Percentiles rank a stretch among this genome's conserved stretches.
These are phyloP conservation scores for Alternaria gaisen DNA, from an alignment of 2,329 filamentous ascomycete genomes.

Conservation along the genomic window DNA sequence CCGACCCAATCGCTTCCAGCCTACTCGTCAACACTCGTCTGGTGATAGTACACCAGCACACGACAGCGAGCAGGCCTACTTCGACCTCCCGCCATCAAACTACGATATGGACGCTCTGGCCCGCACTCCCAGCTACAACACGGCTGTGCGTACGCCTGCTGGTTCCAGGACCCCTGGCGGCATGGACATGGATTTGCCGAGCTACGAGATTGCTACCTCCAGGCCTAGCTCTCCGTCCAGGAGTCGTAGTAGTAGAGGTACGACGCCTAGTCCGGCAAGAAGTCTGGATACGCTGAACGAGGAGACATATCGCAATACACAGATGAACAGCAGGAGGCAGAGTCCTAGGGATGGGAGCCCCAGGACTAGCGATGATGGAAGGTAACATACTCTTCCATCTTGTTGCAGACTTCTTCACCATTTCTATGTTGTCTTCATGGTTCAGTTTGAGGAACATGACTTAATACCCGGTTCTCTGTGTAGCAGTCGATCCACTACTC, in stretches of 20 bases:
- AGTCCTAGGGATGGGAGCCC: conserved; percentile 38
- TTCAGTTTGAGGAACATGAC: conserved; percentile 12
- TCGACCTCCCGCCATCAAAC: conserved; percentile 30
- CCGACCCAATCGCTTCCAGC: conserved; percentile 40
- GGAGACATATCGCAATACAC: conserved; percentile 50
- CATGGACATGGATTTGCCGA: conserved; percentile 52
- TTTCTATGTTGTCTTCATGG: not conserved
- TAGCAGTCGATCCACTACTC: conserved; percentile 7
- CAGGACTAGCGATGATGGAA: conserved; percentile 39
- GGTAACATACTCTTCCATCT: conserved; percentile 18
- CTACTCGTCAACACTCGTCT: conserved; percentile 43
- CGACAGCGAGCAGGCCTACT: conserved; percentile 31
- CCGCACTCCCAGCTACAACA: conserved; percentile 62
- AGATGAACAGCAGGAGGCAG: conserved; percentile 41
- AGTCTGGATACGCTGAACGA: conserved; percentile 48
- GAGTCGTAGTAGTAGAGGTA: conserved; percentile 40
- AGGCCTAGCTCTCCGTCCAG: conserved; percentile 53
- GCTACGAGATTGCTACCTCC: conserved; percentile 57
- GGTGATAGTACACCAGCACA: conserved; percentile 49
- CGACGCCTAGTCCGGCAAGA: conserved; percentile 45
- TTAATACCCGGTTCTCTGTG: conserved; percentile 29
- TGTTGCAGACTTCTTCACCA: not conserved
- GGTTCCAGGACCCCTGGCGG: conserved; percentile 51
- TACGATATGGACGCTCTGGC: conserved; percentile 58
- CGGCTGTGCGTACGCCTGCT: conserved; percentile 57